A percentile compares a stretch with the other conserved stretches of the same genome.
These are phyloP conservation scores for Chlorella variabilis DNA, from an alignment of 163 green algal genomes.

Conservation along the genomic window DNA sequence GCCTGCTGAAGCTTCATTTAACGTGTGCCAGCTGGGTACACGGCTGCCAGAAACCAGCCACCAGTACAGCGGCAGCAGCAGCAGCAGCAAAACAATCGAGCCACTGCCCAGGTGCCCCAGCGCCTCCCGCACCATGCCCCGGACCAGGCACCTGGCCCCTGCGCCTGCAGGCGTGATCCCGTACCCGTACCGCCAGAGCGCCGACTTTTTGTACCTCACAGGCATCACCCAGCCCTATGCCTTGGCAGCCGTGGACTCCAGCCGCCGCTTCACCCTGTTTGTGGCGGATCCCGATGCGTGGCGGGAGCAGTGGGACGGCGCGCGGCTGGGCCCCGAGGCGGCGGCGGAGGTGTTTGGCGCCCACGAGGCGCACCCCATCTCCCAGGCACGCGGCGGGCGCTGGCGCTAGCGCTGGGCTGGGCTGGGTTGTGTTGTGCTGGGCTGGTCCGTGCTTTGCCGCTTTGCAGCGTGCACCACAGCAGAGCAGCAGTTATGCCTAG, in stretches of 20 bases:
- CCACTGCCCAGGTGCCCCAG: no score
- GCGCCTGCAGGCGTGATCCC: constrained; percentile 77
- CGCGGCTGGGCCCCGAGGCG: constrained; percentile 56
- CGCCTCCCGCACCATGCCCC: no score
- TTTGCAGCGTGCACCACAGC: no score
- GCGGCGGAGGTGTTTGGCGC: constrained; percentile 74
- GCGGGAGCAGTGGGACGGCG: constrained; percentile 74
- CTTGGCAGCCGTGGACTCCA: constrained; percentile 57
- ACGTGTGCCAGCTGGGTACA: no score
- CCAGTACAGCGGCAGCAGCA: no score
- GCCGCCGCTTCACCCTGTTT: constrained; percentile 56
- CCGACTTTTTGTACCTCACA: constrained; percentile 87
- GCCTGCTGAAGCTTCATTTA: no score
- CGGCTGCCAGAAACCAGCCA: no score
- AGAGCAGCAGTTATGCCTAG: no score
- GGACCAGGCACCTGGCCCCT: no score
- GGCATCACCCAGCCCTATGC: constrained; percentile 71
- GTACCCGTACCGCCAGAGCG: constrained; percentile 80
- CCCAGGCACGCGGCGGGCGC: no score
- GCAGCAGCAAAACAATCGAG: no score
- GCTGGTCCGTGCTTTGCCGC: not conserved
- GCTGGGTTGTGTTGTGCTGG: not conserved
- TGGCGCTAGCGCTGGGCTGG: no score
- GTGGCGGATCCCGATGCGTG: constrained; percentile 48
- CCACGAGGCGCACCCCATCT: constrained; percentile 62